Conservation (phyloP, 495 filamentous ascomycete genomes). For the Penicillium soppii region DNA sequence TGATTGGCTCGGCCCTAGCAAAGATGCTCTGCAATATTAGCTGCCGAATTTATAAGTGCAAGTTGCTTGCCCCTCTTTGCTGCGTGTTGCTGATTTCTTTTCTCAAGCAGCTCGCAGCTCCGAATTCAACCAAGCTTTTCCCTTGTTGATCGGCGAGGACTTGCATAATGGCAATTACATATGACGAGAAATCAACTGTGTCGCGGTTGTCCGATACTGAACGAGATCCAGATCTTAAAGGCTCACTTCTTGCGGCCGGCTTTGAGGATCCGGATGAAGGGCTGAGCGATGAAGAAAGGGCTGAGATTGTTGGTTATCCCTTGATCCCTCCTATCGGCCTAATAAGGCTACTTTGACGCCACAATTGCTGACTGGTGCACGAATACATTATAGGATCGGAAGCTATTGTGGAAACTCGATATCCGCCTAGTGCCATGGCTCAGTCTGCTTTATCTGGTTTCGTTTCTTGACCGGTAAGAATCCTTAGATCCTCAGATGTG, state of each 20-base stretch:
- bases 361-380: not conserved
- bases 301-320: conserved; percentile 55
- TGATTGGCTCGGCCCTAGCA: not conserved
- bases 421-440: conserved; percentile 75
- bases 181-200: conserved; percentile 15
- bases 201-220: conserved; percentile 25
- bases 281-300: conserved; percentile 64
- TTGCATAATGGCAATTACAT: conserved; percentile 13
- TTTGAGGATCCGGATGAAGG: conserved; percentile 67
- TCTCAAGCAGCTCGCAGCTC: not conserved
- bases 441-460: conserved; percentile 78
- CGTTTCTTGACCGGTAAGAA: conserved; percentile 71
- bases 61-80: not conserved
- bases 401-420: conserved; percentile 70
- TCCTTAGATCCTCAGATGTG: not conserved
- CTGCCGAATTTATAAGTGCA: not conserved
- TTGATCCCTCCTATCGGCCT: not conserved
- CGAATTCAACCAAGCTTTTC: not conserved
- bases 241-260: conserved; percentile 16
- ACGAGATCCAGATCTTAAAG: conserved; percentile 6
- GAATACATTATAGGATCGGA: conserved; percentile 53
- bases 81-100: not conserved
- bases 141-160: not conserved
- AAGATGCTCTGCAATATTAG: not conserved
- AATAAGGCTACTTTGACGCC: not conserved